phyloP scores from a whole-genome alignment of 2,329 filamentous ascomycete species.

The Arthrinium phaeospermum region DNA sequence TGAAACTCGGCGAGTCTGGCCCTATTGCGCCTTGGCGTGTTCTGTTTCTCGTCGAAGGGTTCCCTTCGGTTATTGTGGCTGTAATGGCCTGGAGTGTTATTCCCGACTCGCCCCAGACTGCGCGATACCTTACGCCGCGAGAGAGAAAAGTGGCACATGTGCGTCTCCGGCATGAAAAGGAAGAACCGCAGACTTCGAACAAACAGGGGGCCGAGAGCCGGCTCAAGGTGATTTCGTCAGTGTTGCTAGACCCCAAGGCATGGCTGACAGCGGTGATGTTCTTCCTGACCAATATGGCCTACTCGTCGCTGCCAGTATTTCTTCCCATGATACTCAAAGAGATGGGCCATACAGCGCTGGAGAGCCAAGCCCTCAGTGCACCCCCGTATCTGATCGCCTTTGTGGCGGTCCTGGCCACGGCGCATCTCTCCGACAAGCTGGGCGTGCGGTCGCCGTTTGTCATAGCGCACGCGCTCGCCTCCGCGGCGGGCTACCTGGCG shows the following conservation, averaged over 20 bases:
- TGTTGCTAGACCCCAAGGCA: slow-evolving; percentile 69
- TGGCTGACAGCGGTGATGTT: slow-evolving; percentile 84
- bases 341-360: slow-evolving; percentile 73
- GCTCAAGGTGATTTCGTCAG: slow-evolving; percentile 60
- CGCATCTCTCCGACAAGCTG: slow-evolving; percentile 72
- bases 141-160: slow-evolving; percentile 74
- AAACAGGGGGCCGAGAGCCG: slow-evolving; percentile 26
- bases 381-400: slow-evolving; percentile 84
- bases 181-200: slow-evolving; percentile 30
- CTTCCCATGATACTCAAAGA: slow-evolving; percentile 79
- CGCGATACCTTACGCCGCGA: slow-evolving; percentile 65
- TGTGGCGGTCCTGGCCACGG: slow-evolving; percentile 71
- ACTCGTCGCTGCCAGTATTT: slow-evolving; percentile 86
- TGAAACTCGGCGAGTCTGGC: slow-evolving; percentile 66
- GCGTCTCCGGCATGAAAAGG: slow-evolving; percentile 63
- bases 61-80: slow-evolving; percentile 78
- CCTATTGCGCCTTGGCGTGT: slow-evolving; percentile 86
- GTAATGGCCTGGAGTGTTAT: slow-evolving; percentile 76
- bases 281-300: slow-evolving; percentile 87
- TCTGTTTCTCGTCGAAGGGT: slow-evolving; percentile 83
- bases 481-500: slow-evolving; percentile 63
- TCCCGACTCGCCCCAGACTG: slow-evolving; percentile 75
- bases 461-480: slow-evolving; percentile 71
- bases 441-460: slow-evolving; percentile 69
- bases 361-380: slow-evolving; percentile 78